Conservation (phyloP, 1,139 yeast genomes). For the Pneumocystis jirovecii region DNA sequence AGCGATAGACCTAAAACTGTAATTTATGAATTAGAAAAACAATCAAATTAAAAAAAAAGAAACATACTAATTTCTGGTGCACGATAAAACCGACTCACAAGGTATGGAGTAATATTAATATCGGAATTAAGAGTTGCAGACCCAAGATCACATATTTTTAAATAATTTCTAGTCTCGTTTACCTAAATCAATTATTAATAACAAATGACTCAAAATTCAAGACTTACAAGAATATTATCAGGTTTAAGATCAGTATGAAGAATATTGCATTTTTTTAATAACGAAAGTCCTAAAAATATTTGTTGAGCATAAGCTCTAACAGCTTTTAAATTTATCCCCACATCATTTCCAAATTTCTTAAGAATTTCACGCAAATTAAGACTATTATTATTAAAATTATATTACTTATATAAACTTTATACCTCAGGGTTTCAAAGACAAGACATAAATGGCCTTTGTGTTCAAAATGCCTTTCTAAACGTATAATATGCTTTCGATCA, state of each 20-base stretch:
- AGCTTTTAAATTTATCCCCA: conserved; percentile 47
- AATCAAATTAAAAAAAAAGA: background rate
- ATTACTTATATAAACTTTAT: background rate
- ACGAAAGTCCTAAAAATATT: conserved; percentile 59
- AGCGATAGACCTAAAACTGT: conserved; percentile 67
- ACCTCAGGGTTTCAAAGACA: conserved; percentile 59
- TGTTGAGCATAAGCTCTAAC: conserved; percentile 75
- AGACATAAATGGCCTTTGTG: conserved; percentile 76
- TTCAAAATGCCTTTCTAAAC: conserved; percentile 63
- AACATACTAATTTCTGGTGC: conserved; percentile 66
- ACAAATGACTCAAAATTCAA: conserved; percentile 39
- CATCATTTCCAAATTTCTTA: conserved; percentile 60
- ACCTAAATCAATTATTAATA: conserved; percentile 39
- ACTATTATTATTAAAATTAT: conserved; percentile 19
- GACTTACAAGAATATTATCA: conserved; percentile 47
- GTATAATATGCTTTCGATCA: conserved; percentile 54
- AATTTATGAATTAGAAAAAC: background rate
- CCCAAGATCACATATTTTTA: conserved; percentile 82
- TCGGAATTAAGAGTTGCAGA: conserved; percentile 65
- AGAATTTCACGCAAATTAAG: conserved; percentile 69
- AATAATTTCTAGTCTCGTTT: conserved; percentile 64
- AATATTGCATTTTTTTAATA: conserved; percentile 56
- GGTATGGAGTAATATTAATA: conserved; percentile 71
- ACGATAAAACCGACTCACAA: conserved; percentile 73
- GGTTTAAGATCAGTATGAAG: conserved; percentile 86